Conservation (phyloP, 2,329 filamentous ascomycete species). For the Juglanconis oblonga region DNA sequence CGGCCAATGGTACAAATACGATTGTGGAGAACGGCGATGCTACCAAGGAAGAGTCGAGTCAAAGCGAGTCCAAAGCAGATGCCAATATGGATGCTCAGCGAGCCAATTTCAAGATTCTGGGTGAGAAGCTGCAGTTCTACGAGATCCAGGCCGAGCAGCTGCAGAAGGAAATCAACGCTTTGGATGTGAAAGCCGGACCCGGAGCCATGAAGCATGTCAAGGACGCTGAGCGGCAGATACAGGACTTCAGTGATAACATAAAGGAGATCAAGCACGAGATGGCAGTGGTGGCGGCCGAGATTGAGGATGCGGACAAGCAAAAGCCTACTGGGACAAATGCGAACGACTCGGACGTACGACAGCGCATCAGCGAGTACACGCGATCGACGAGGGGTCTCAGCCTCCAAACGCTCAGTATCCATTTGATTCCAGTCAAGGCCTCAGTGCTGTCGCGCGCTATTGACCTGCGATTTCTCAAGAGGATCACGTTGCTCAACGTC, state of each 20-base stretch:
- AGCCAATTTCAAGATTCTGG: conserved; percentile 31
- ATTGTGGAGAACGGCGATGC: not conserved
- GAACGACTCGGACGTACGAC: conserved; percentile 22
- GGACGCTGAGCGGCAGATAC: conserved; percentile 29
- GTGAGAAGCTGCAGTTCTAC: conserved; percentile 30
- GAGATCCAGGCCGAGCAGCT: conserved; percentile 29
- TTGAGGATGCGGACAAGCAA: conserved; percentile 30
- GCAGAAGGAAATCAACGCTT: conserved; percentile 28
- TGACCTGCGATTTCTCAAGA: conserved; percentile 54
- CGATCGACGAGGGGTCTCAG: conserved; percentile 56
- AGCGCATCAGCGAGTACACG: conserved; percentile 49
- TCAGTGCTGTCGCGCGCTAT: conserved; percentile 54
- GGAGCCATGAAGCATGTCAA: conserved; percentile 20
- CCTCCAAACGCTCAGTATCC: conserved; percentile 51
- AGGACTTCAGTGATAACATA: conserved; percentile 29
- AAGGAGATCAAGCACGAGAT: conserved; percentile 34
- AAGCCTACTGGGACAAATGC: conserved; percentile 7
- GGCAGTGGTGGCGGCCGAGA: conserved; percentile 34
- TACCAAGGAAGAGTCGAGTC: not conserved
- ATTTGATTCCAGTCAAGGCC: conserved; percentile 59
- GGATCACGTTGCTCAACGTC: conserved; percentile 61
- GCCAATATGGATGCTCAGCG: conserved; percentile 28
- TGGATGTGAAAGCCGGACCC: conserved; percentile 19
- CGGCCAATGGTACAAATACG: conserved; percentile 4
- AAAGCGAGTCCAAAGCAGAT: conserved; percentile 18